Evolutionary conservation across 2,329 filamentous ascomycete species (phyloP).

Genomic region (Talaromyces atroroseus): DNA sequence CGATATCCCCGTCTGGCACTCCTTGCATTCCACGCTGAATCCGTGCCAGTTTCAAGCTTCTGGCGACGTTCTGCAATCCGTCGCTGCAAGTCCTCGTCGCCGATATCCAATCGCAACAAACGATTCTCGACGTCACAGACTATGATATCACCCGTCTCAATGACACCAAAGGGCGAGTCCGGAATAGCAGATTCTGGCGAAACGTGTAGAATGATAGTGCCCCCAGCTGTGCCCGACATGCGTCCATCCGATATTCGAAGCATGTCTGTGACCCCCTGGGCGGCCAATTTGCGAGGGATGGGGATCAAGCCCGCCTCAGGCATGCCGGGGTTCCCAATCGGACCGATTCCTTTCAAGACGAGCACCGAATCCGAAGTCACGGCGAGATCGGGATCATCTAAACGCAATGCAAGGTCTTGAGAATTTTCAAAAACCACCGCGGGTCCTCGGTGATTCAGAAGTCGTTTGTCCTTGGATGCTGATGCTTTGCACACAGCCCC

Average conservation of each 20-base stretch:
- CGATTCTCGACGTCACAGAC: conserved; percentile 42
- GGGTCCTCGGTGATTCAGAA: conserved; percentile 42
- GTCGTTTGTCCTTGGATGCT: conserved; percentile 43
- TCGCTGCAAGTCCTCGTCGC: conserved; percentile 36
- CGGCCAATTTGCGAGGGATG: conserved; percentile 45
- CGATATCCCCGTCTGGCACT: conserved; percentile 30
- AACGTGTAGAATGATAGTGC: conserved; percentile 51
- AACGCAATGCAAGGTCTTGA: conserved; percentile 40
- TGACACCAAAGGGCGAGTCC: conserved; percentile 44
- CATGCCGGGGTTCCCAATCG: conserved; percentile 50
- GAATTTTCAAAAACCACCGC: conserved; percentile 48
- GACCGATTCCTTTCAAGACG: conserved; percentile 46
- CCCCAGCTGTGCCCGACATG: conserved; percentile 53
- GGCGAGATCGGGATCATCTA: conserved; percentile 42
- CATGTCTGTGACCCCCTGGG: conserved; percentile 48
- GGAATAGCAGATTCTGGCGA: conserved; percentile 48
- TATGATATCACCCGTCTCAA: conserved; percentile 46
- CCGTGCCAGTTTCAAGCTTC: background rate
- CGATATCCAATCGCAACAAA: conserved; percentile 37
- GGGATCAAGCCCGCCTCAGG: conserved; percentile 50
- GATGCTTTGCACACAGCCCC: conserved; percentile 49
- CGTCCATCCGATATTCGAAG: conserved; percentile 49
- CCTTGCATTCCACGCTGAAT: background rate
- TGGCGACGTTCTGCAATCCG: conserved; percentile 29
- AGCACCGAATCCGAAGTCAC: conserved; percentile 44